phyloP scores from a whole-genome alignment of 306 rosid genomes.

The cucumber (Cucumis sativus) region Cucumber_9930_V3 NC_026660.2:6619501-6620000 shows the following conservation, averaged over 20 bases:
- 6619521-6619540: conserved; percentile 8
- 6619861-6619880: not conserved
- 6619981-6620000: not conserved
- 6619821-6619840: not conserved
- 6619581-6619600: conserved; percentile 89
- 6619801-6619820: not conserved
- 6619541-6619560: conserved; percentile 71
- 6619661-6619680: conserved; percentile 57
- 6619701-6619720: conserved; percentile 41
- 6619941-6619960: not conserved
- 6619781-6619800: not conserved
- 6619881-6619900: not conserved
- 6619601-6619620: conserved; percentile 77
- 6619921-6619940: not conserved
- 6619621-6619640: conserved; percentile 90
- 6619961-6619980: not conserved
- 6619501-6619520: not conserved
- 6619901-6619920: not conserved
- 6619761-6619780: not conserved
- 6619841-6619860: not conserved
- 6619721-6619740: conserved; percentile 48
- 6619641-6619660: conserved; percentile 56
- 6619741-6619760: conserved; percentile 31
- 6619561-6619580: conserved; percentile 74
- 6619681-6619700: conserved; percentile 52